Evolutionary conservation across 768 basidiomycete genomes (phyloP), one percentile per base, ranked within the genome.

Genomic region (Nidularia sp.): DNA sequence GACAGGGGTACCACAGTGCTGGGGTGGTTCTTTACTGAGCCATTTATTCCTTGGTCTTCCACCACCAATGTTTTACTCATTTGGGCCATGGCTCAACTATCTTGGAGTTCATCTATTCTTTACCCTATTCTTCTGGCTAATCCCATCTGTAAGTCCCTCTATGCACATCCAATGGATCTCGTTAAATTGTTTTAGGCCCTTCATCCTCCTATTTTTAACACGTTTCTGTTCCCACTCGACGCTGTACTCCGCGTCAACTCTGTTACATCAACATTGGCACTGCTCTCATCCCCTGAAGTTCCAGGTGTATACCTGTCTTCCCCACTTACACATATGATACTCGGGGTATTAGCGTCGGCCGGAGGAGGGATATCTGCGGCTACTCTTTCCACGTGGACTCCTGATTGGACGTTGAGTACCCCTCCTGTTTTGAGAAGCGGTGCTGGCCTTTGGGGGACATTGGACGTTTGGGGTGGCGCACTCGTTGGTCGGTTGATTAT

Each of bases 391-490:
- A 65, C 74, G 2, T 79, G 74, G 75, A 68, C 70, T 0, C 58
- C 71, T 0, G 60, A 68, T 39, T 82, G 80, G 80, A 57, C 66
- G 2, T 64, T 80, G 49, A 65, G 66, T 13, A 78, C 75, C 0
- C 80, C 80, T 2, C 74, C 74, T 0, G 62, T 78, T 22, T 65
- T 82, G 9, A 68, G 71, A 22, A 64, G 64, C 8, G 74, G 68
- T 4, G 72, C 69, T 2, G 69, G 71, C 43, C 45, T 70, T 47
- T 69, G 70, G 53, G 71, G 66, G 6, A 76, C 73, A 1, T 59
- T 80, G 13, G 80, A 81, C 56, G 60, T 80, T 0, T 81, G 79
- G 80, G 78, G 70, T 50, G 80, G 80, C 36, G 70, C 76, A 6
- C 55, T 80, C 2, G 73, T 74, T 6, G 77, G 69, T 68, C 49